These are phyloP conservation scores for Noccaea caerulescens DNA, from an alignment of 345 rosid genomes.

Conservation along the genomic window DNA sequence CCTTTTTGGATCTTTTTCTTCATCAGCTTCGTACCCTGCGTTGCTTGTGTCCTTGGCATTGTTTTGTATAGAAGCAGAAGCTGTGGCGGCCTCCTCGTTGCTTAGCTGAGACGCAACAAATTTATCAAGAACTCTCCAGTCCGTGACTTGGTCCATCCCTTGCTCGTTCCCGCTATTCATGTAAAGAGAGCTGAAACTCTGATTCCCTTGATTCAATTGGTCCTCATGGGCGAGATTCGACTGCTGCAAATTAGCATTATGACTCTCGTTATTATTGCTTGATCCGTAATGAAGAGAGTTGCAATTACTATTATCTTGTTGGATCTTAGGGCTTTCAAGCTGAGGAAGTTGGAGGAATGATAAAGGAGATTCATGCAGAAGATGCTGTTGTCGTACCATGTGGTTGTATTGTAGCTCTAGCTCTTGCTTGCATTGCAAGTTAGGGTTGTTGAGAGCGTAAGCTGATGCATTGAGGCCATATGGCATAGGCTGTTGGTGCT, in stretches of 20 bases:
- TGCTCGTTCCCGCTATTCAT: constrained; percentile 53
- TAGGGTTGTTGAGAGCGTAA: constrained; percentile 45
- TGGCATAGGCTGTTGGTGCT: constrained; percentile 71
- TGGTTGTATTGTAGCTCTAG: constrained; percentile 52
- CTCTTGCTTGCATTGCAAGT: constrained; percentile 76
- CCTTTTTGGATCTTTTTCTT: constrained; percentile 55
- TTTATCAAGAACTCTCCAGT: constrained; percentile 96
- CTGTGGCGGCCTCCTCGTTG: constrained; percentile 62
- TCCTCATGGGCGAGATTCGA: constrained; percentile 64
- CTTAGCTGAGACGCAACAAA: constrained; percentile 97
- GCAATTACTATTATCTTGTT: constrained; percentile 58
- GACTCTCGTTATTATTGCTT: constrained; percentile 51
- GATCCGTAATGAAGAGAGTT: constrained; percentile 53
- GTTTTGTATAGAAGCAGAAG: constrained; percentile 40
- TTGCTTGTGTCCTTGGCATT: constrained; percentile 40
- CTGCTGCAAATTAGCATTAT: constrained; percentile 55
- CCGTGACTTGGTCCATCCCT: constrained; percentile 77
- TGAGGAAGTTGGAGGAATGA: constrained; percentile 78
- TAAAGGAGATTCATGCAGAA: constrained; percentile 47
- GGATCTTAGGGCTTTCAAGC: constrained; percentile 75
- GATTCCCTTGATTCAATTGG: constrained; percentile 53
- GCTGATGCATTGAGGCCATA: constrained; percentile 46
- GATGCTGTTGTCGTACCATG: constrained; percentile 57
- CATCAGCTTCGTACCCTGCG: constrained; percentile 47
- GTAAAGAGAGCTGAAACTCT: constrained; percentile 55